Conservation (phyloP, 768 basidiomycete species). For the Lentinula sp. region DNA sequence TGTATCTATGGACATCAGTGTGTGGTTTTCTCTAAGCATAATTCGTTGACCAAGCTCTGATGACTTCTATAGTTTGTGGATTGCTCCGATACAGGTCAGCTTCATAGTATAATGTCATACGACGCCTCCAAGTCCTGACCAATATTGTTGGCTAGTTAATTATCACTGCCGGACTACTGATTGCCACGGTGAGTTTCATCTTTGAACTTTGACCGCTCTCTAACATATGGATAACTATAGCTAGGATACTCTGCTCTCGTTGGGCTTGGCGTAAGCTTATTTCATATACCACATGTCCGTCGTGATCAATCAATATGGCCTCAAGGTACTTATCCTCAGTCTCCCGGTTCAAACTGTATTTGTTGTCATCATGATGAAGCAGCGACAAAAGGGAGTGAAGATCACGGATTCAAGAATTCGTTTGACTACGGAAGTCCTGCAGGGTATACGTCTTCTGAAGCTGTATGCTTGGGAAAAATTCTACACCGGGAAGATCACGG, state of each 20-base stretch:
- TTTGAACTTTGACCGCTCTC: not conserved
- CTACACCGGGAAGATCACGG: constrained; percentile 18
- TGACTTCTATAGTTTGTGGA: constrained; percentile 20
- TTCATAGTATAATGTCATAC: not conserved
- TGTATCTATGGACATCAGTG: constrained; percentile 23
- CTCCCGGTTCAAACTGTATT: constrained; percentile 41
- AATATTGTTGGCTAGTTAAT: constrained; percentile 25
- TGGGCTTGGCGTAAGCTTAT: constrained; percentile 32
- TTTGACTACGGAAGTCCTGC: constrained; percentile 44
- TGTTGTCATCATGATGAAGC: constrained; percentile 35
- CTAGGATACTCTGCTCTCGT: constrained; percentile 54
- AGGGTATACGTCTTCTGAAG: constrained; percentile 41
- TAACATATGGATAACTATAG: constrained; percentile 12
- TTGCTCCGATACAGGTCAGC: constrained; percentile 23
- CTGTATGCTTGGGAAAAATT: constrained; percentile 36
- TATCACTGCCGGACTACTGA: constrained; percentile 43
- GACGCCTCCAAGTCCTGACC: not conserved
- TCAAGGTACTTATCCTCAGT: constrained; percentile 39
- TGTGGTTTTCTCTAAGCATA: not conserved
- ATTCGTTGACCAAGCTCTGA: not conserved
- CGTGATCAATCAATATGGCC: not conserved
- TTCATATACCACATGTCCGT: not conserved
- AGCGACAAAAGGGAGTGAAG: constrained; percentile 37
- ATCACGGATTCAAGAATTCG: constrained; percentile 50
- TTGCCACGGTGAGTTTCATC: constrained; percentile 28